Percentiles rank a stretch among this genome's conserved stretches.
phyloP scores from a whole-genome alignment of 2,329 filamentous ascomycete genomes.

The Talaromyces sp. region DNA sequence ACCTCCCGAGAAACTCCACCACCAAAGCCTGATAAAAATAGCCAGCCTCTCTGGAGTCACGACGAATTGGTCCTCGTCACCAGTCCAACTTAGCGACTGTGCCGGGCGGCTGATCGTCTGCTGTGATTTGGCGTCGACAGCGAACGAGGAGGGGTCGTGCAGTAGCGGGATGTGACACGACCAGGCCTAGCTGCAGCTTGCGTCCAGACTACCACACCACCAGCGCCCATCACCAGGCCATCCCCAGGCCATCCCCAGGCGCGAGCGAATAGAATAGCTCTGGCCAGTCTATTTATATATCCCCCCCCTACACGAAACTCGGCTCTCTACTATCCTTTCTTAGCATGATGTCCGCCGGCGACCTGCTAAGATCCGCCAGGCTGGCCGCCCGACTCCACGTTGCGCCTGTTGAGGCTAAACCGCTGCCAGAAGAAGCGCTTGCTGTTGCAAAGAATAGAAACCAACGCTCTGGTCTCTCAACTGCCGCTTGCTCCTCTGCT shows the following conservation, averaged over 20 bases:
- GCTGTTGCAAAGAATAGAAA: constrained; percentile 26
- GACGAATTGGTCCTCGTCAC: not conserved
- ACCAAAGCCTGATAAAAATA: not conserved
- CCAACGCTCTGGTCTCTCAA: constrained; percentile 7
- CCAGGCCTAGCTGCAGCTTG: not conserved
- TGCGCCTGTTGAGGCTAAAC: not conserved
- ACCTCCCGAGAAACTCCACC: not conserved
- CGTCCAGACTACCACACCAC: not conserved
- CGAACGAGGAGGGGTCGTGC: not conserved
- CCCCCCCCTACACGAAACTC: not conserved
- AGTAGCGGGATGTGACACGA: not conserved
- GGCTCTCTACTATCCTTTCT: not conserved
- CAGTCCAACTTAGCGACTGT: not conserved
- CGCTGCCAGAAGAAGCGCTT: not conserved
- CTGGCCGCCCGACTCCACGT: not conserved
- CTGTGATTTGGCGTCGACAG: not conserved
- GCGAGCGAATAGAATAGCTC: not conserved
- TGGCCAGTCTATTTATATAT: not conserved
- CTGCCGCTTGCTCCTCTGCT: constrained; percentile 11
- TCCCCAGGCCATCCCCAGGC: not conserved
- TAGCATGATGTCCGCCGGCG: not conserved
- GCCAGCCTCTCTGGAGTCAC: not conserved
- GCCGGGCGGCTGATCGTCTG: not conserved
- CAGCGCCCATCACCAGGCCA: not conserved
- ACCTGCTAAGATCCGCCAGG: not conserved